Evolutionary conservation across 768 basidiomycete genomes (phyloP), one percentile per base, ranked within the genome.

Genomic region (Macrolepiota dolichaula): DNA sequence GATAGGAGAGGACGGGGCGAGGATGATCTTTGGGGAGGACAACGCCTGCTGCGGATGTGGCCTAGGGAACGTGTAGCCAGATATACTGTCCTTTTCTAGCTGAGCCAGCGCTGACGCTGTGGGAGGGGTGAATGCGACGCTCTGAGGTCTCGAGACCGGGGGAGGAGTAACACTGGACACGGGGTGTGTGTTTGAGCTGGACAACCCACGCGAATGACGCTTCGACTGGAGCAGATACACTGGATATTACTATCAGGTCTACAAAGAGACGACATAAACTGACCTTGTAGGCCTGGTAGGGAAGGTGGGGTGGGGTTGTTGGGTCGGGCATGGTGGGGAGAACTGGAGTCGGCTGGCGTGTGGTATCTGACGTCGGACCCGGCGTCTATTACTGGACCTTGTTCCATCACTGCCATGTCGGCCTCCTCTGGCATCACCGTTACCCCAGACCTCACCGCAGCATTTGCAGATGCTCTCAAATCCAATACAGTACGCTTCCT

Each of bases 361-460:
- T 46, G 19, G 42, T 22, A 49, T 29, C 25, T 35, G 19, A n/a
- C 47, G 55, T n/a, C 40, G 32, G 29, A n/a, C 12, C 49, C 29
- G 22, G 32, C 46, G 25, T 46, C 52, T 40, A 38, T 62, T 44
- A 44, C 17, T 44, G 19, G 19, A 44, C 19, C 42, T 10, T 62
- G 62, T 44, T 46, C 36, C 61, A 65, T 62, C 55, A 60, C 57
- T 65, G 65, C 62, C 73, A 92, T 94, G 91, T 86, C 88, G 52
- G 83, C 89, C 42, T 80, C 81, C 4, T 91, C 89, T 64, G 91
- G 89, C 25, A 92, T 94, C 67, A 71, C 74, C 37, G 79, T 85
- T 55, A 84, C 88, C 15, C 74, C 77, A 53, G 82, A 87, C 51
- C 82, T 94, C 51, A 67, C 77, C 2, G 71, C 78, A 2, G 72